phyloP scores from a whole-genome alignment of 2,329 filamentous ascomycete genomes.

The Monosporascus cannonballus region DNA sequence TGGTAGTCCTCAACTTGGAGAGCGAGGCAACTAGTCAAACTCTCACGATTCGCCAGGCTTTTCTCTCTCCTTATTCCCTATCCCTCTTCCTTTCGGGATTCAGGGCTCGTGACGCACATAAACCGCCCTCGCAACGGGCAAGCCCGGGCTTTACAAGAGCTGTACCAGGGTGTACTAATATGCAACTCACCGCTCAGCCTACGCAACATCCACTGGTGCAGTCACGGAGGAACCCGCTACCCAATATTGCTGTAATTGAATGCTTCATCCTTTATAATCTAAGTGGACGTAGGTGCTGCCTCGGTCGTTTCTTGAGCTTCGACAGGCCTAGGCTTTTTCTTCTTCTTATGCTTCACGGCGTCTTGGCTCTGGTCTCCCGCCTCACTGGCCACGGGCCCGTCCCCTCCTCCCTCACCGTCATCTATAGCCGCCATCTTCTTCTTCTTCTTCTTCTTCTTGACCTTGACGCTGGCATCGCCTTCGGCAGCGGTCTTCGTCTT shows the following conservation, averaged over 20 bases:
- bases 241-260: background rate
- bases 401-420: conserved; percentile 21
- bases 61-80: too few species aligned
- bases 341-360: conserved; percentile 35
- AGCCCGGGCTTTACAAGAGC: too few species aligned
- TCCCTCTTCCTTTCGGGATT: too few species aligned
- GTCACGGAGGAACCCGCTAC: background rate
- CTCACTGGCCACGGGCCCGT: conserved; percentile 10
- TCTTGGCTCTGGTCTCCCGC: conserved; percentile 4
- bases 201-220: too few species aligned
- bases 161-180: too few species aligned
- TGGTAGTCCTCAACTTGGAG: too few species aligned
- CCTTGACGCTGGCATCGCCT: conserved; percentile 26
- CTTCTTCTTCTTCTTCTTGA: conserved; percentile 48
- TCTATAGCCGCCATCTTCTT: conserved; percentile 33
- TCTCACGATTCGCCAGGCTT: too few species aligned
- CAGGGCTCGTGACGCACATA: too few species aligned
- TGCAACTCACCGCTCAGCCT: too few species aligned
- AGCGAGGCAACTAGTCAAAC: too few species aligned
- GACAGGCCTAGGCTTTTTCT: conserved; percentile 37
- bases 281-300: background rate
- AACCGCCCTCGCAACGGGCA: too few species aligned
- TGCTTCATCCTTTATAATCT: background rate
- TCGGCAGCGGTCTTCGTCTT: conserved; percentile 43
- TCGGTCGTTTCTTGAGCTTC: conserved; percentile 17